Conservation (phyloP, 768 basidiomycete species). For the Boletellus ananas region DNA sequence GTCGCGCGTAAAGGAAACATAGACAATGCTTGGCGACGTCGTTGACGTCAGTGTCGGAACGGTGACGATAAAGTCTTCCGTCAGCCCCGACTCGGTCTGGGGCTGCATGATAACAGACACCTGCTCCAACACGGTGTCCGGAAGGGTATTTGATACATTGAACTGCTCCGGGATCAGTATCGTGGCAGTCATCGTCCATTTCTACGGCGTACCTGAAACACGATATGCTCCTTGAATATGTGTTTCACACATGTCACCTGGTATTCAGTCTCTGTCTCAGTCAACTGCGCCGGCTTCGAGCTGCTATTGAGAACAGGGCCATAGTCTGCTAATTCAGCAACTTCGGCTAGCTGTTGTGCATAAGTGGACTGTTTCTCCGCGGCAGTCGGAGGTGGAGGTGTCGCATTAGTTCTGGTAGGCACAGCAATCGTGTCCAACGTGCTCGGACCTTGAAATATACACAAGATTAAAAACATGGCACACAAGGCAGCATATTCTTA, state of each 20-base stretch:
- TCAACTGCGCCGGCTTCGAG: constrained; percentile 72
- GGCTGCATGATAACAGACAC: constrained; percentile 93
- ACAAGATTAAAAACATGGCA: constrained; percentile 11
- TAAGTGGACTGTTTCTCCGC: constrained; percentile 89
- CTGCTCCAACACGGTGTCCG: constrained; percentile 91
- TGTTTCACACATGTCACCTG: constrained; percentile 97
- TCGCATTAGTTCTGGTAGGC: constrained; percentile 55
- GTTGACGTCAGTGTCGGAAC: constrained; percentile 63
- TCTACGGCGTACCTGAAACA: constrained; percentile 77
- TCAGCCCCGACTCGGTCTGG: constrained; percentile 66
- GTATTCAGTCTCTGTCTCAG: constrained; percentile 97
- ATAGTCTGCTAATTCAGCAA: constrained; percentile 82
- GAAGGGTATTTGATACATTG: constrained; percentile 95
- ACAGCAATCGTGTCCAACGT: constrained; percentile 81
- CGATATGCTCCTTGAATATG: constrained; percentile 90
- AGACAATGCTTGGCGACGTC: constrained; percentile 79
- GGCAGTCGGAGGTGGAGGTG: constrained; percentile 73
- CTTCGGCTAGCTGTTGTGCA: constrained; percentile 75
- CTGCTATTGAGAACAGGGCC: constrained; percentile 88
- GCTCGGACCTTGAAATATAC: constrained; percentile 61
- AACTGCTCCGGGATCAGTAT: constrained; percentile 50
- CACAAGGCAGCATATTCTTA: constrained; percentile 36
- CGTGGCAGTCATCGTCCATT: background rate
- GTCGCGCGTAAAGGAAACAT: constrained; percentile 90
- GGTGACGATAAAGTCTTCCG: constrained; percentile 94